A percentile compares a stretch with the other conserved stretches of the same genome.
These are phyloP conservation scores for Sugiyamaella sp. DNA, from an alignment of 1,139 yeast species.

Conservation along the genomic window DNA sequence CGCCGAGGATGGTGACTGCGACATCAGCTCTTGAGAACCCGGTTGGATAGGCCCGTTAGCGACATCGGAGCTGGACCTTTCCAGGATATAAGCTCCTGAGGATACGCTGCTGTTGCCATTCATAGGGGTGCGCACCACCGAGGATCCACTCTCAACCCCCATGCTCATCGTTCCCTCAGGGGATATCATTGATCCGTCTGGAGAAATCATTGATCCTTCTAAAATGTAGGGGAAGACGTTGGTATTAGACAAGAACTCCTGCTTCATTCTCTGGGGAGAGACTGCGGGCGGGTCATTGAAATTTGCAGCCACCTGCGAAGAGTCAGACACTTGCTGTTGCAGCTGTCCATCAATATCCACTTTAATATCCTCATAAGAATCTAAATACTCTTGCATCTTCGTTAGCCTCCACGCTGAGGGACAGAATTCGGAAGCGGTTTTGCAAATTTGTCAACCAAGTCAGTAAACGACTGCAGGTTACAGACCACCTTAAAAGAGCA, in stretches of 20 bases:
- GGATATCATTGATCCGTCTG: constrained; percentile 15
- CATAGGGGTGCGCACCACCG: background rate
- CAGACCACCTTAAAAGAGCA: background rate
- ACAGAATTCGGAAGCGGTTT: background rate
- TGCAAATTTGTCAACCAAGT: background rate
- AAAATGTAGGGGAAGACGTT: constrained; percentile 17
- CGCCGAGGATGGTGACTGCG: background rate
- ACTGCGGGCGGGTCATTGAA: constrained; percentile 8
- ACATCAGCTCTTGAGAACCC: background rate
- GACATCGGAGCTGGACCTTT: background rate
- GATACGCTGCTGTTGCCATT: background rate
- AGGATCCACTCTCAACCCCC: constrained; percentile 6
- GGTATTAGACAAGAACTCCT: constrained; percentile 19
- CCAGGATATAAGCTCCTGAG: background rate
- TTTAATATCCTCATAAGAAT: constrained; percentile 5
- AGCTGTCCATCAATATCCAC: constrained; percentile 8
- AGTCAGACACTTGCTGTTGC: constrained; percentile 5
- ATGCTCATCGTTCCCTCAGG: constrained; percentile 11
- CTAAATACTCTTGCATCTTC: constrained; percentile 13
- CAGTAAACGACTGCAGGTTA: too few species aligned
- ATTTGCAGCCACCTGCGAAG: background rate
- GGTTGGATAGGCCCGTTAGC: background rate
- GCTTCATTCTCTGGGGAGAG: constrained; percentile 21
- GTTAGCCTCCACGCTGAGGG: too few species aligned
- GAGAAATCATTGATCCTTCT: constrained; percentile 13